phyloP scores from a whole-genome alignment of 306 rosid genomes.

The Hippophae rhamnoides region DNA sequence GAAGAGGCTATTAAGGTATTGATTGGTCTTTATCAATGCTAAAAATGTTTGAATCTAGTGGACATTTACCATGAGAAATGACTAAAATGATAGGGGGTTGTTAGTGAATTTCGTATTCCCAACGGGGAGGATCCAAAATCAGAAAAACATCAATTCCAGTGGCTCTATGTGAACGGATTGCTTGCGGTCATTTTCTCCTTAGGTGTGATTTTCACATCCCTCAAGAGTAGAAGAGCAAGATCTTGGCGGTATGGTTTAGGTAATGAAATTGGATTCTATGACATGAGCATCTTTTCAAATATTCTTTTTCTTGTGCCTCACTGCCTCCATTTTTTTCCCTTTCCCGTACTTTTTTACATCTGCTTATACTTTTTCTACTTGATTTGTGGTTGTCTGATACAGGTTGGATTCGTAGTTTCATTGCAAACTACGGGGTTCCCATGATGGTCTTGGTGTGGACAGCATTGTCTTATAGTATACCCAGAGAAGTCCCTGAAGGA shows the following conservation, averaged over 20 bases:
- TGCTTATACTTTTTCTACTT: not conserved
- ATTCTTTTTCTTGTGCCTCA: not conserved
- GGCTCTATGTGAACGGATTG: constrained; percentile 74
- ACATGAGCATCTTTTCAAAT: not conserved
- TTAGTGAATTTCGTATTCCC: constrained; percentile 59
- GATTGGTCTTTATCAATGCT: not conserved
- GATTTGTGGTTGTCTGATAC: not conserved
- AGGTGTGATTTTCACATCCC: constrained; percentile 52
- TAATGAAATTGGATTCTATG: not conserved
- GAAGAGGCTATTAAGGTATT: constrained; percentile 81
- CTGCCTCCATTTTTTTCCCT: not conserved
- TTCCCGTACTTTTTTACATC: not conserved
- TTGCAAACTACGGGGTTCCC: constrained; percentile 81
- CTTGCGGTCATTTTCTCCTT: constrained; percentile 55
- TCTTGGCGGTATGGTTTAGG: constrained; percentile 78
- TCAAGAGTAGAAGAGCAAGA: constrained; percentile 71
- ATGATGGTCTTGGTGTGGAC: constrained; percentile 75
- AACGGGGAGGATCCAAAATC: constrained; percentile 33
- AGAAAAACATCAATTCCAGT: constrained; percentile 38
- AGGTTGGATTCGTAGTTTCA: constrained; percentile 61
- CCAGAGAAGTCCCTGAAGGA: constrained; percentile 51
- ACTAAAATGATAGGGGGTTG: constrained; percentile 45
- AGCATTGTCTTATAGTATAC: constrained; percentile 46
- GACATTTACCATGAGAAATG: not conserved
- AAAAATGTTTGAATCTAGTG: not conserved